Evolutionary conservation across 2,329 filamentous ascomycete genomes (phyloP), one percentile per base, ranked within the genome.

Genomic region (Beauveria medogensis): DNA sequence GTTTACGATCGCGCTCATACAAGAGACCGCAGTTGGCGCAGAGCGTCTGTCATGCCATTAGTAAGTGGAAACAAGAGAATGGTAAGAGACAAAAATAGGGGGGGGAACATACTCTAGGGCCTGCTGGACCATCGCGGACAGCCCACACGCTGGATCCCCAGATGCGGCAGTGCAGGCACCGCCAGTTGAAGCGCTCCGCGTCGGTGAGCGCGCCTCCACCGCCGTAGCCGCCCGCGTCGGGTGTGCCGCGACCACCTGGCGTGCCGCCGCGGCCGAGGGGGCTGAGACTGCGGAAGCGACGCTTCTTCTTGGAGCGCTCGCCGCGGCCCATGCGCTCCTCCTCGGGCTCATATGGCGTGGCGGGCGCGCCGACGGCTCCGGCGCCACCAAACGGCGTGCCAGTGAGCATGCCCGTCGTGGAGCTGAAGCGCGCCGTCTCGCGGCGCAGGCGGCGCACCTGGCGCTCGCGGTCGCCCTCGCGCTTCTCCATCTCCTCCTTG

Each of bases 401-500:
- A 34, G 90, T 88, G 4, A 88, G 78, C 80, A 95, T 91, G 62
- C 90, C 90, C 1, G 90, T 83, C 24, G 89, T 94, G 50, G 90
- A 93, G 62, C 90, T 94, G 72, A 97, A 96, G 28, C 92, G 84
- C 1, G 93, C 93, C 10, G 93, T 97, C 73, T 99, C 94, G 70
- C 94, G 83, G 60, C 94, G 84, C 64, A 97, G 77, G 62, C 94
- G 83, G 62, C 94, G 83, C 44, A 97, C 89, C 74, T 97, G 91
- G 60, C 94, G 82, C 74, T 99, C 94, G 47, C 94, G 84, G 71
- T 99, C 94, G 56, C 91, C 91, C 74, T 99, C 94, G 30, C 94
- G 85, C 77, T 96, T 96, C 75, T 99, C 94, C 59, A 99, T 97
- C 70, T 99, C 94, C 68, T 99, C 94, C 68, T 96, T 96, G 44